Percentiles rank a stretch among this genome's conserved stretches.
phyloP scores from a whole-genome alignment of 2,329 filamentous ascomycete genomes.

The Diplodia scrobiculata region DNA sequence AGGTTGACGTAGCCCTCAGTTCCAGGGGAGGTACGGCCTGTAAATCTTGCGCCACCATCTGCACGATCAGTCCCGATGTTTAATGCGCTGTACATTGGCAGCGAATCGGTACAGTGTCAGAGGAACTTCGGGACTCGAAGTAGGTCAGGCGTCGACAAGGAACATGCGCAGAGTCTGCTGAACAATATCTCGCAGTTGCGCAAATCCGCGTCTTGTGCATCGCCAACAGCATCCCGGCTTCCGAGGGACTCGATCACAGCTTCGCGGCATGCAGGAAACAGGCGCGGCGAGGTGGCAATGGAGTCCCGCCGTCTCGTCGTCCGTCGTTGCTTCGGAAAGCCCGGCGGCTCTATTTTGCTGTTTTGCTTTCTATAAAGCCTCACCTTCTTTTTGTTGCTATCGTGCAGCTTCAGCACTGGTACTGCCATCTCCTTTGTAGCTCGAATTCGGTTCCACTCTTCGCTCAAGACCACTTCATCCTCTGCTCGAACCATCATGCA shows the following conservation, averaged over 20 bases:
- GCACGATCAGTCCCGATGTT: not conserved
- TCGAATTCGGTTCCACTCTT: not conserved
- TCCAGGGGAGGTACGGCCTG: no score
- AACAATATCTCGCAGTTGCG: not conserved
- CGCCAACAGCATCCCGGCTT: not conserved
- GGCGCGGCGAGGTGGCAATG: not conserved
- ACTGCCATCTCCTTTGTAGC: not conserved
- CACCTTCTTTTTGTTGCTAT: not conserved
- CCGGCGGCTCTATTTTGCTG: not conserved
- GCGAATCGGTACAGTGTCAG: not conserved
- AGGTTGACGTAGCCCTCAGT: no score
- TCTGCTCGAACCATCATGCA: not conserved
- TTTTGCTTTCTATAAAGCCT: not conserved
- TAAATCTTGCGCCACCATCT: not conserved
- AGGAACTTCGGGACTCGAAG: not conserved
- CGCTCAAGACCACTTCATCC: accelerated
- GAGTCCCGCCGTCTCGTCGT: not conserved
- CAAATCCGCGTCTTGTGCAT: not conserved
- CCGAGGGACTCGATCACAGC: not conserved
- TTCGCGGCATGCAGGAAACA: not conserved
- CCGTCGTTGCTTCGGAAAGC: not conserved
- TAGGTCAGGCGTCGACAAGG: not conserved
- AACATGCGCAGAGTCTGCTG: not conserved
- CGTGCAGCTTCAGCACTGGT: not conserved
- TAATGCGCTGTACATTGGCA: not conserved